phyloP scores from a whole-genome alignment of 805 yeast genomes.

The Grigorovia jiainica region DNA sequence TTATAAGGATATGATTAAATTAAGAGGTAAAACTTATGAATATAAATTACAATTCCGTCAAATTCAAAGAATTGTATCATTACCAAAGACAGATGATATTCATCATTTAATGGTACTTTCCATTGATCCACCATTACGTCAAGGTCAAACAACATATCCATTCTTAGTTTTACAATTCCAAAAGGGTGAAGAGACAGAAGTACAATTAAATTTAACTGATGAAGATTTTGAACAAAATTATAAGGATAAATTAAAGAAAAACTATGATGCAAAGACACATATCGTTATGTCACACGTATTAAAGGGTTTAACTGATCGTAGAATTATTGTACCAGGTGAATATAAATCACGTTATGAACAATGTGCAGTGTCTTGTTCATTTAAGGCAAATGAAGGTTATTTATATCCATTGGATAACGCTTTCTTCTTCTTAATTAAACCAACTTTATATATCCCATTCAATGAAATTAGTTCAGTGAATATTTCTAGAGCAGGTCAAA shows the following conservation, averaged over 20 bases:
- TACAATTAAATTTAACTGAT: constrained; percentile 77
- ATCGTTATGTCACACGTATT: constrained; percentile 80
- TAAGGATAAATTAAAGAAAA: constrained; percentile 60
- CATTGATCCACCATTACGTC: constrained; percentile 94
- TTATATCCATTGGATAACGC: constrained; percentile 89
- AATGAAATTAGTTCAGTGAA: constrained; percentile 68
- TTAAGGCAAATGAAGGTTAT: constrained; percentile 92
- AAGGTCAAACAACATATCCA: constrained; percentile 95
- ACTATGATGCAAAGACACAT: constrained; percentile 77
- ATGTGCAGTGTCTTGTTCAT: constrained; percentile 84
- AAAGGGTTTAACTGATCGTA: constrained; percentile 81
- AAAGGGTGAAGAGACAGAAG: constrained; percentile 83
- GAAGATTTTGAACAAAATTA: constrained; percentile 70
- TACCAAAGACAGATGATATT: constrained; percentile 90
- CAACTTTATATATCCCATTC: constrained; percentile 84
- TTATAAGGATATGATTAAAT: constrained; percentile 76
- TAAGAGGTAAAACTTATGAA: constrained; percentile 96
- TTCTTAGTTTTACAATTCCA: constrained; percentile 84
- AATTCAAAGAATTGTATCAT: constrained; percentile 79
- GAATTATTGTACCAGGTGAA: constrained; percentile 76
- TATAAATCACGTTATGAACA: constrained; percentile 67
- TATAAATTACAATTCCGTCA: constrained; percentile 88
- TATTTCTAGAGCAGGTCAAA: constrained; percentile 82
- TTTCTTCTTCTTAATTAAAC: constrained; percentile 83
- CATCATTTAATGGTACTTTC: constrained; percentile 84